Conservation (phyloP, 75 land plant genomes). For the Ceratopteris richardii region DNA sequence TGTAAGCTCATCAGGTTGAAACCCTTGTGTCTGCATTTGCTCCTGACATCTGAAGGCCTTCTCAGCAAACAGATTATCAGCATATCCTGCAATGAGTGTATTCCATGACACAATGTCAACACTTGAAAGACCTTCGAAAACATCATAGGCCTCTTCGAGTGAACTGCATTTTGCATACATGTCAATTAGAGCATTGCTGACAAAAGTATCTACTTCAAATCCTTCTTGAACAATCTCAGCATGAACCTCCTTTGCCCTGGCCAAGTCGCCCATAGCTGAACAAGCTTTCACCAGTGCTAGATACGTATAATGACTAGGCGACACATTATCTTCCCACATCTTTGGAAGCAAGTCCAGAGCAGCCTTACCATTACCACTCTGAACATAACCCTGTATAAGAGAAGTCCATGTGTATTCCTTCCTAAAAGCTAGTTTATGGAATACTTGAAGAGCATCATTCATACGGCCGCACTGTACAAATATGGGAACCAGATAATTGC, state of each 20-base stretch:
- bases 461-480: background rate
- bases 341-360: conserved; percentile 19
- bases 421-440: background rate
- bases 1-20: conserved; percentile 29
- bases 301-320: conserved; percentile 35
- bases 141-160: background rate
- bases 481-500: background rate
- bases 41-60: conserved; percentile 11
- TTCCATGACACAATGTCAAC: conserved; percentile 29
- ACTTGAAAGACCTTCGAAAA: too few species aligned
- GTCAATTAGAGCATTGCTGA: conserved; percentile 8
- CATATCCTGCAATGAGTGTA: conserved; percentile 21
- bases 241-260: background rate
- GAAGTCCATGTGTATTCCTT: background rate
- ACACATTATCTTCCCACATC: conserved; percentile 14
- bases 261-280: background rate
- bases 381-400: background rate
- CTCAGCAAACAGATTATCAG: conserved; percentile 8
- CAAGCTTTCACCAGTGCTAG: conserved; percentile 29
- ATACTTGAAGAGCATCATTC: background rate
- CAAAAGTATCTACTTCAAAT: conserved; percentile 4
- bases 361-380: background rate
- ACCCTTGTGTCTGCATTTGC: conserved; percentile 11
- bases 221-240: conserved; percentile 23
- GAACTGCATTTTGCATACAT: conserved; percentile 12